A percentile compares a stretch with the other conserved stretches of the same genome.
These are phyloP conservation scores for Actinomortierella wolfii DNA, from an alignment of 371 early-diverging fungal species.

Conservation along the genomic window DNA sequence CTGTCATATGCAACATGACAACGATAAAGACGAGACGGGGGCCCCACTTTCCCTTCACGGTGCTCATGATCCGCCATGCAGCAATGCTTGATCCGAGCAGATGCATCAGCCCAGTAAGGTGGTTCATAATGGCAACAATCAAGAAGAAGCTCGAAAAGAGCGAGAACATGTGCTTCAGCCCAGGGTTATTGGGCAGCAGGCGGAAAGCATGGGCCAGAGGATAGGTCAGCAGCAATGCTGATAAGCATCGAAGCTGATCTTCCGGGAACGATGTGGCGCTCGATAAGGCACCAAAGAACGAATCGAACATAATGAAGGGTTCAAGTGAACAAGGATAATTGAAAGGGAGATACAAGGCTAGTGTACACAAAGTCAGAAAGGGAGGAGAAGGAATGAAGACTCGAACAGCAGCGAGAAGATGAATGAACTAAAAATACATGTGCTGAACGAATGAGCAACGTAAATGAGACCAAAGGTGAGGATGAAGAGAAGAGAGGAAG, in stretches of 20 bases:
- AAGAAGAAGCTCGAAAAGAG: slow-evolving; percentile 64
- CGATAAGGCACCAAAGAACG: slow-evolving; percentile 36
- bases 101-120: slow-evolving; percentile 66
- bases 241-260: slow-evolving; percentile 51
- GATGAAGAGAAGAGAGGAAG: too few relatives aligned
- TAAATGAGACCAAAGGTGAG: too few relatives aligned
- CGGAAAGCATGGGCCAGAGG: slow-evolving; percentile 51
- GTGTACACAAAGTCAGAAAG: too few relatives aligned
- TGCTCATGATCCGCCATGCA: slow-evolving; percentile 60
- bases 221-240: slow-evolving; percentile 44
- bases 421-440: too few relatives aligned
- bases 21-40: slow-evolving; percentile 72
- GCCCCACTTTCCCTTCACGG: slow-evolving; percentile 52
- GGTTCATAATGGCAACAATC: slow-evolving; percentile 62
- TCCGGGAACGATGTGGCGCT: slow-evolving; percentile 42
- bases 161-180: slow-evolving; percentile 75
- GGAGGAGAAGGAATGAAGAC: too few relatives aligned
- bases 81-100: slow-evolving; percentile 59
- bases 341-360: too few relatives aligned
- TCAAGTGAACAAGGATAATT: too few relatives aligned
- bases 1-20: slow-evolving; percentile 79
- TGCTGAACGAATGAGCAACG: too few relatives aligned
- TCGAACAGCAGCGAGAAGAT: too few relatives aligned
- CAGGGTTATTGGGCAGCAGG: slow-evolving; percentile 52
- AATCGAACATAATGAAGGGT: slow-evolving; percentile 27